Percentiles rank a stretch among this genome's conserved stretches.
Evolutionary conservation across 257 asterid species (phyloP).

Genomic region (Solanum sparsipilum): DNA sequence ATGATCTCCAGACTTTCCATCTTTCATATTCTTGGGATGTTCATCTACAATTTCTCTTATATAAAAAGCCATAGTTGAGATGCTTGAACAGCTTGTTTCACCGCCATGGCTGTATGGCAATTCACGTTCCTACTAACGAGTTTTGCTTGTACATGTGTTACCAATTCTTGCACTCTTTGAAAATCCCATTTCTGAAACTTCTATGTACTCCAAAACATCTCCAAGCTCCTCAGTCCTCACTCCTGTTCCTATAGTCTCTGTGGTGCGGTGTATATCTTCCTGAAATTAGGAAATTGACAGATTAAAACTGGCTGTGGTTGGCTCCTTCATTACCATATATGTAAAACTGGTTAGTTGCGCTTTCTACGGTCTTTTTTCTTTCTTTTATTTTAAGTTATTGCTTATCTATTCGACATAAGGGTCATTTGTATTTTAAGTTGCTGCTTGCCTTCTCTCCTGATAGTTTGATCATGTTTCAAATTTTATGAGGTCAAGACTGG

Average conservation of each 20-base stretch:
- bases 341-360: background rate
- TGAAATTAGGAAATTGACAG: background rate
- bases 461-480: background rate
- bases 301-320: background rate
- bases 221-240: background rate
- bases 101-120: background rate
- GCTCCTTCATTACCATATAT: background rate
- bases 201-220: background rate
- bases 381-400: background rate
- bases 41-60: background rate
- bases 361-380: background rate
- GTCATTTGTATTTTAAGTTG: background rate
- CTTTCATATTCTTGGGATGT: background rate
- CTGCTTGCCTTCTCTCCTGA: background rate
- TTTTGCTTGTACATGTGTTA: background rate
- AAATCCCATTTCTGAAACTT: background rate
- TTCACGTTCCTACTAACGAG: background rate
- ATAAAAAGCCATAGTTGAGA: background rate
- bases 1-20: background rate
- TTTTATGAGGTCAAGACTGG: background rate
- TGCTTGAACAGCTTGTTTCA: background rate
- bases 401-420: background rate
- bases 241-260: background rate
- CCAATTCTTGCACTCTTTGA: background rate
- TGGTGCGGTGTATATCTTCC: background rate